Conservation (phyloP, 2,329 filamentous ascomycete genomes). For the Nemania sp. region DNA sequence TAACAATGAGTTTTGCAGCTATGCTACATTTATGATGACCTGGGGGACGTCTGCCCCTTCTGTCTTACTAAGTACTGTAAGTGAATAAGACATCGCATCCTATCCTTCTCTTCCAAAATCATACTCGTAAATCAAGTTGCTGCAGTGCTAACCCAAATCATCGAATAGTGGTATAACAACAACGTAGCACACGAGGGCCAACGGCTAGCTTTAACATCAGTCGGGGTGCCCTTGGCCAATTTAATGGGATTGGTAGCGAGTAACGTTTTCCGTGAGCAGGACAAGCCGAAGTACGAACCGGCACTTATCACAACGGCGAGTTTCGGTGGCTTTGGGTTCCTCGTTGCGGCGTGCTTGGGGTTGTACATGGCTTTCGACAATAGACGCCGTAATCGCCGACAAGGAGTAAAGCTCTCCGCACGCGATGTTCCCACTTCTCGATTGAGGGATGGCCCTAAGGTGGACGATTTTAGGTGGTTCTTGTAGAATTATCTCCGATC, state of each 20-base stretch:
- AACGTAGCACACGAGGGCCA: constrained; percentile 83
- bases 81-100: background rate
- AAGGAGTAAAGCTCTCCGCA: constrained; percentile 67
- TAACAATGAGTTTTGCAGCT: constrained; percentile 51
- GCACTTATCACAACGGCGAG: constrained; percentile 73
- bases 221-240: constrained; percentile 81
- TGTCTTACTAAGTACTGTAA: constrained; percentile 66
- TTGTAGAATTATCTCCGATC: constrained; percentile 47
- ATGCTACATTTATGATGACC: constrained; percentile 84
- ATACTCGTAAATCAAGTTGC: constrained; percentile 54
- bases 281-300: constrained; percentile 74
- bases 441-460: constrained; percentile 65
- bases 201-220: constrained; percentile 75
- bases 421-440: constrained; percentile 68
- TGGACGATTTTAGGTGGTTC: constrained; percentile 70
- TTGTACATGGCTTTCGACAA: constrained; percentile 76
- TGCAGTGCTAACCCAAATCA: constrained; percentile 38
- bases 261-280: constrained; percentile 74
- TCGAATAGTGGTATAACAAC: constrained; percentile 77
- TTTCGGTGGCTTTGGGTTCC: constrained; percentile 70
- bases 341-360: constrained; percentile 68
- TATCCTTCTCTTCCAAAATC: background rate
- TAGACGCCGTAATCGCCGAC: constrained; percentile 65
- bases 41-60: constrained; percentile 82
- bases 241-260: constrained; percentile 78